phyloP scores from a whole-genome alignment of 202 grass and related monocot species.

The Dendrocalamus latiflorus region DNA sequence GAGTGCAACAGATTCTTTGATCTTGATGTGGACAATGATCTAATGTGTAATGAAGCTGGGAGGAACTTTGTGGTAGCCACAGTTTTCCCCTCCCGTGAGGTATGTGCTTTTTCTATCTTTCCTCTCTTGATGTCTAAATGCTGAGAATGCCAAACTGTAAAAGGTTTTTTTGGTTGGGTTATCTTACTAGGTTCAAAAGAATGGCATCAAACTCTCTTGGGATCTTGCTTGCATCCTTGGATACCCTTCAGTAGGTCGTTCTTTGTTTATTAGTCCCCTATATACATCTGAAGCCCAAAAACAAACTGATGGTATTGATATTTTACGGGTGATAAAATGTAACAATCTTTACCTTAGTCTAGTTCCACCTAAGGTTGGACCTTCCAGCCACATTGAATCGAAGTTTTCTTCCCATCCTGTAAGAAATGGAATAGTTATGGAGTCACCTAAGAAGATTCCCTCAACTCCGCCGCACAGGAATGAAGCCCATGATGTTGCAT shows the following conservation, averaged over 20 bases:
- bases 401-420: not conserved
- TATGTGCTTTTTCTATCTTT: no score
- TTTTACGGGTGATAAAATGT: constrained; percentile 53
- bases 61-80: no score
- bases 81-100: no score
- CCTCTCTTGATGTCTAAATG: no score
- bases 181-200: constrained; percentile 62
- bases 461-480: constrained; percentile 32
- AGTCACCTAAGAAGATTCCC: constrained; percentile 44
- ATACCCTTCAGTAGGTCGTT: no score
- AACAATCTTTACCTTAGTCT: constrained; percentile 60
- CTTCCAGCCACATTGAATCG: constrained; percentile 12
- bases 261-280: no score
- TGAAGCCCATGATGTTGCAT: constrained; percentile 22
- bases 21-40: no score
- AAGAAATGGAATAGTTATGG: constrained; percentile 20
- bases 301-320: no score
- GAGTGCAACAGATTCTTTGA: no score
- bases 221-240: constrained; percentile 69
- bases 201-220: constrained; percentile 77
- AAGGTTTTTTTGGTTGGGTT: constrained; percentile 10
- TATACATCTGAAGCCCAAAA: no score
- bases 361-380: constrained; percentile 39
- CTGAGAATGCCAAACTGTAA: not conserved
- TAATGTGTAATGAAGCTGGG: no score